Base-by-base conservation (phyloP, 345 rosid genomes). In the Eucalyptus pauciflora region DNA sequence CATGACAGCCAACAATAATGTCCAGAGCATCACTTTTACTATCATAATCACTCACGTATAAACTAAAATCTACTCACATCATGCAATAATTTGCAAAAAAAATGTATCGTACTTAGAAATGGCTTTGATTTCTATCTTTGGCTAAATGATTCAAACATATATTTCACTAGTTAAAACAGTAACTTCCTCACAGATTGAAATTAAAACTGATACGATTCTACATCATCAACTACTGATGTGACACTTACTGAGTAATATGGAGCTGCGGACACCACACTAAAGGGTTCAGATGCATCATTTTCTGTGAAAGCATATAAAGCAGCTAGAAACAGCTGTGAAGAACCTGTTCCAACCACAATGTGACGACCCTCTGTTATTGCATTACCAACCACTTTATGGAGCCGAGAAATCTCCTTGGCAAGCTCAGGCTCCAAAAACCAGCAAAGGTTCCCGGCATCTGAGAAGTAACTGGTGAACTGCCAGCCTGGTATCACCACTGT, bases 391-490 rank as follows among this genome's bases (percentile, higher is more conserved):
- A 95, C 87, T 37, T 86, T 89, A 87, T 97, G 99, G 45, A 97
- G 91, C 89, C 97, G 92, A 24, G 92, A 89, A 33, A 97, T 91
- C 92, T 97, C 94, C 58, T 90, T 89, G 5, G 94, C 94, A 88
- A 97, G 94, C 58, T 95, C 95, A 17, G 97, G 97, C 88, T 96
- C 99, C 91, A 97, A 91, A 91, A 96, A 97, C 99, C 99, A 97
- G 95, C 99, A 97, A 10, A 94, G 90, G 87, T 93, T 93, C 41
- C 89, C 88, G 33, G 91, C 86, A 89, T 96, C 98, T 5, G 99
- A 97, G 88, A 97, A 95, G 88, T 97, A 97, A 91, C 98, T 97
- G 51, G 95, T 89, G 10, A 96, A 94, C 88, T 96, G 99, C 99
- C 99, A 97, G 43, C 98, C 98, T 13, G 94, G 94, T 88, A 96